Evolutionary conservation across 306 rosid species (phyloP).

Genomic region (Ormosia semicastrata): DNA sequence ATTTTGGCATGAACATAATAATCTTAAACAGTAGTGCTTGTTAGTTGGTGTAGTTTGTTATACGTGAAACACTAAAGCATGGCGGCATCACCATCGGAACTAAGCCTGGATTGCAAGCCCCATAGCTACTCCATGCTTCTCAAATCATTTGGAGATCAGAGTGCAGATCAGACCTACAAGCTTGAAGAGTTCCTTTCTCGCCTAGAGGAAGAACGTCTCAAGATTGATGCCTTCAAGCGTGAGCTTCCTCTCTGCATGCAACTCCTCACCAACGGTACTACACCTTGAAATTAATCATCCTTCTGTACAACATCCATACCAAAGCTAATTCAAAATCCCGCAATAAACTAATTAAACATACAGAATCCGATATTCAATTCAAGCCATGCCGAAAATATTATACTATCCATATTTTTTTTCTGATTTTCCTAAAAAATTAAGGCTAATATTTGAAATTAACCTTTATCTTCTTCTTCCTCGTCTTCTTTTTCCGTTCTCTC

Average conservation of each 20-base stretch:
- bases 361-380: slow-evolving; percentile 22
- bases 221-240: slow-evolving; percentile 97
- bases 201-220: slow-evolving; percentile 90
- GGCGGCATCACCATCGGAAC: slow-evolving; percentile 91
- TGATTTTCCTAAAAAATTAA: not conserved
- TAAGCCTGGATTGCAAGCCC: slow-evolving; percentile 82
- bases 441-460: slow-evolving; percentile 1
- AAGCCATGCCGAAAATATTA: slow-evolving; percentile 15
- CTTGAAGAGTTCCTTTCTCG: slow-evolving; percentile 84
- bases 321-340: slow-evolving; percentile 1
- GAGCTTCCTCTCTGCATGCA: slow-evolving; percentile 99
- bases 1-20: slow-evolving; percentile 44
- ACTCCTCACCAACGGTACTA: slow-evolving; percentile 83
- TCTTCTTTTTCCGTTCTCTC: not conserved
- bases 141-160: slow-evolving; percentile 73
- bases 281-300: not conserved
- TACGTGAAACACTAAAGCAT: slow-evolving; percentile 32
- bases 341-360: slow-evolving; percentile 8
- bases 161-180: slow-evolving; percentile 60
- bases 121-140: slow-evolving; percentile 77
- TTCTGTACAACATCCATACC: not conserved
- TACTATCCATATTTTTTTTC: slow-evolving; percentile 20
- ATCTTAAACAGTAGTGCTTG: slow-evolving; percentile 31
- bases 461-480: slow-evolving; percentile 35
- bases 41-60: not conserved